Conservation (phyloP, 768 basidiomycete genomes). For the Auricularia auricula-judae region DNA sequence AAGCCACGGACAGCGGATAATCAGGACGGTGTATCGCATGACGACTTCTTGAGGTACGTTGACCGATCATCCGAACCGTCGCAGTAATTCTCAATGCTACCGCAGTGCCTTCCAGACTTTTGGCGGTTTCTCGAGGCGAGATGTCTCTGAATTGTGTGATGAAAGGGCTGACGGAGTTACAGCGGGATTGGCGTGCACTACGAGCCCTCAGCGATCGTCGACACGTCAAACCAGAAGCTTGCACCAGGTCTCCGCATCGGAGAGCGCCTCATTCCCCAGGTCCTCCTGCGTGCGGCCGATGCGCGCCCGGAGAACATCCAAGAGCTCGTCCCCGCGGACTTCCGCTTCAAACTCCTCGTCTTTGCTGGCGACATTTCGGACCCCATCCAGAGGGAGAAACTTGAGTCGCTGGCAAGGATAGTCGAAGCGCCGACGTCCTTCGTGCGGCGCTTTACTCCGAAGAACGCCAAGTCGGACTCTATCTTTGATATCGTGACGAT, state of each 20-base stretch:
- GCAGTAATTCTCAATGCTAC: background rate
- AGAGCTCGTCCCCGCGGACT: conserved; percentile 39
- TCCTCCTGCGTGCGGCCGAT: conserved; percentile 40
- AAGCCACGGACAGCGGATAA: conserved; percentile 42
- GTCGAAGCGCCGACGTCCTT: conserved; percentile 19
- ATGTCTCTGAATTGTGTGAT: background rate
- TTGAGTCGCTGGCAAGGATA: conserved; percentile 23
- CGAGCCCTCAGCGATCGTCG: conserved; percentile 33
- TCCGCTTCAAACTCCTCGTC: conserved; percentile 43
- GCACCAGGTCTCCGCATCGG: conserved; percentile 37
- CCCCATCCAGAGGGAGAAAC: conserved; percentile 17
- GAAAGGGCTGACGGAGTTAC: background rate
- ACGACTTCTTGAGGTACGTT: conserved; percentile 36
- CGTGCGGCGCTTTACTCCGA: conserved; percentile 20
- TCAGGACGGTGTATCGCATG: conserved; percentile 34
- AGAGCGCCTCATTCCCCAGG: conserved; percentile 39
- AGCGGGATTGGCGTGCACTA: conserved; percentile 48
- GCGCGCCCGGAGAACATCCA: conserved; percentile 41
- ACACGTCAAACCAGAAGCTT: conserved; percentile 23
- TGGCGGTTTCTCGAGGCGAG: conserved; percentile 33
- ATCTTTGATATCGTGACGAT: conserved; percentile 26
- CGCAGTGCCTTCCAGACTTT: conserved; percentile 39
- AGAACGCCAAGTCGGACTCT: conserved; percentile 12
- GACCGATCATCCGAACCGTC: background rate
- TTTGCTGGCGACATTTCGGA: conserved; percentile 37